Base-by-base conservation (phyloP, 352 stramenopile species). In the Globisporangium heterothallicum region DNA sequence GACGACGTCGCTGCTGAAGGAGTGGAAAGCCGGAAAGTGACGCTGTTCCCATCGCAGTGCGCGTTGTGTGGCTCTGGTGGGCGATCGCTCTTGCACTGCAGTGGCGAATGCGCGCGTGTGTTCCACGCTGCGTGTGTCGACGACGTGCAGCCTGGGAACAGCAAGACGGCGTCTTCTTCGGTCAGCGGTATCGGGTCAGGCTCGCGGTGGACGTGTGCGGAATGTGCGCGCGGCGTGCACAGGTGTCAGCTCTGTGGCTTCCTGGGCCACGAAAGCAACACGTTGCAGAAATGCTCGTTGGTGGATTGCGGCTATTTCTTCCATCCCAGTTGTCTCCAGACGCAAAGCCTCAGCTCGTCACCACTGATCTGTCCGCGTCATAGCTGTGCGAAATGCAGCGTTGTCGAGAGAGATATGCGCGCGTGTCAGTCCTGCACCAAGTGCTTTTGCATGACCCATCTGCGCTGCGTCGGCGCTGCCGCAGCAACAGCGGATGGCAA, bases 91-190 rank as follows among this genome's bases (percentile, higher is more conserved):
- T 34, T 92, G 8, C 72, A 68, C 16, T 92, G 82, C 55, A 52
- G 60, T 1, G 76, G 74, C 9, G 67, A 42, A 19, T 92, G 82
- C 53, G 73, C 70, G 7, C 73, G 79, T 0, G 64, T 67, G 16
- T 87, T 81, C 44, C 82, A 92, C 41, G 56, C 71, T 22, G 30
- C 69, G 27, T 92, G 82, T 48, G 65, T 92, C 30, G 68, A 84
- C 16, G 60, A 83, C 21, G 58, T 81, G 13, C 75, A 80, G 38
- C 6, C 32, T 6, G 50, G 25, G 5, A 36, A 38, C 6, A 49
- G 49, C 42, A 51, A 18, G 14, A 32, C 42, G 19, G 14, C 34
- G 9, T 13, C 38, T 2, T 18, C 46, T 14, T 27, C 16, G 7
- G 9, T 25, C 18, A 49, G 6, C 13, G 29, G 16, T 9, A 25